Evolutionary conservation across 495 filamentous ascomycete species (phyloP).

Genomic region (Cairneyella variabilis): DNA sequence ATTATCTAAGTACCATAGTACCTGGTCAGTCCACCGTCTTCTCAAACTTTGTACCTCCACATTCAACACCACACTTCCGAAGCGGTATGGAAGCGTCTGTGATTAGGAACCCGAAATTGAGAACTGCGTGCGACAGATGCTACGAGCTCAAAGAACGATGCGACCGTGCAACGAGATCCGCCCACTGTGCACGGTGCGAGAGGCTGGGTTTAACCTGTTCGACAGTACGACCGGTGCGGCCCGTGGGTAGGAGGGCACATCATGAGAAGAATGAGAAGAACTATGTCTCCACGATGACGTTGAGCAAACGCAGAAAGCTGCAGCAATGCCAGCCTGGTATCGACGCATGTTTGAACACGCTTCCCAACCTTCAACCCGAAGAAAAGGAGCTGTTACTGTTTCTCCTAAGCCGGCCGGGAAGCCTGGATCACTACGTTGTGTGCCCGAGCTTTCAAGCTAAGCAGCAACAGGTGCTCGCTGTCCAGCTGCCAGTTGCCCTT

Average conservation of each 20-base stretch:
- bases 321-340: neutral
- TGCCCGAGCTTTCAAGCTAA: conserved; percentile 21
- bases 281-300: neutral
- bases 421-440: conserved; percentile 19
- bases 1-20: no score
- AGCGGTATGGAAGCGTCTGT: no score
- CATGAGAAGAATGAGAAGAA: neutral
- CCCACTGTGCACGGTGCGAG: conserved; percentile 21
- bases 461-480: conserved; percentile 17
- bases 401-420: conserved; percentile 14
- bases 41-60: no score
- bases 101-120: no score
- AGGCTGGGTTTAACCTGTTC: conserved; percentile 20
- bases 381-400: conserved; percentile 20
- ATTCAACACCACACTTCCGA: no score
- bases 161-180: conserved; percentile 3
- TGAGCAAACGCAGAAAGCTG: neutral
- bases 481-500: conserved; percentile 16
- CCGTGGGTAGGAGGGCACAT: conserved; percentile 16
- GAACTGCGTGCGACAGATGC: conserved; percentile 25
- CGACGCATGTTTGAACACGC: neutral
- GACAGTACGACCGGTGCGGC: conserved; percentile 13
- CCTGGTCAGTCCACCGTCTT: no score
- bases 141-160: conserved; percentile 27
- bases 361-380: neutral